Evolutionary conservation across 169 alveolate genomes (phyloP).

Genomic region (Eimeria acervulina): DNA sequence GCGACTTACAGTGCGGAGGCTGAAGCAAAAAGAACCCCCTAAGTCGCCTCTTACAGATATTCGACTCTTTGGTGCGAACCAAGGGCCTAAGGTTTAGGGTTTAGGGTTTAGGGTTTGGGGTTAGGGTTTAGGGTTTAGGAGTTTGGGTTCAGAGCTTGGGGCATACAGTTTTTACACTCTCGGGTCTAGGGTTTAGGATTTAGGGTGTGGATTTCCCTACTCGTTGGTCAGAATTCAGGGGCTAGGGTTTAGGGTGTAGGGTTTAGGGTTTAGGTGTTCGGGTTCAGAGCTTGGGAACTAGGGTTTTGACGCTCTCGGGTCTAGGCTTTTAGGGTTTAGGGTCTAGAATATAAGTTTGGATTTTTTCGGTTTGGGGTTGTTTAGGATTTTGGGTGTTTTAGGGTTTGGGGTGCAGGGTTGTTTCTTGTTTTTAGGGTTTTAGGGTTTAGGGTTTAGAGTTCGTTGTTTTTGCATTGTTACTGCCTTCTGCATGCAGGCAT

Average conservation of each 20-base stretch:
- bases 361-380: too few species aligned
- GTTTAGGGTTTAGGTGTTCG: slow-evolving; percentile 18
- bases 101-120: too few species aligned
- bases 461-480: not conserved
- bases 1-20: slow-evolving; percentile 10
- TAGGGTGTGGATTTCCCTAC: too few species aligned
- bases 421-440: not conserved
- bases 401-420: not conserved
- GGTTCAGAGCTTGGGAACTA: not conserved
- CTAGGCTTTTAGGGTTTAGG: not conserved
- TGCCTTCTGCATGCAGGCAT: slow-evolving; percentile 19
- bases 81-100: slow-evolving; percentile 3
- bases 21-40: slow-evolving; percentile 14
- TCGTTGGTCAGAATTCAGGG: too few species aligned
- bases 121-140: not conserved
- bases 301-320: not conserved
- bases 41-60: slow-evolving; percentile 29
- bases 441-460: slow-evolving; percentile 14
- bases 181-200: not conserved
- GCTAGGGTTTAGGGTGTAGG: not conserved
- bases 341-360: too few species aligned
- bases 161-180: not conserved
- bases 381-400: not conserved
- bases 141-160: not conserved
- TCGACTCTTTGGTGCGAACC: not conserved